A percentile compares a stretch with the other conserved stretches of the same genome.
Evolutionary conservation across 1,139 yeast genomes (phyloP).

Genomic region (Zygosaccharomyces sapae): DNA sequence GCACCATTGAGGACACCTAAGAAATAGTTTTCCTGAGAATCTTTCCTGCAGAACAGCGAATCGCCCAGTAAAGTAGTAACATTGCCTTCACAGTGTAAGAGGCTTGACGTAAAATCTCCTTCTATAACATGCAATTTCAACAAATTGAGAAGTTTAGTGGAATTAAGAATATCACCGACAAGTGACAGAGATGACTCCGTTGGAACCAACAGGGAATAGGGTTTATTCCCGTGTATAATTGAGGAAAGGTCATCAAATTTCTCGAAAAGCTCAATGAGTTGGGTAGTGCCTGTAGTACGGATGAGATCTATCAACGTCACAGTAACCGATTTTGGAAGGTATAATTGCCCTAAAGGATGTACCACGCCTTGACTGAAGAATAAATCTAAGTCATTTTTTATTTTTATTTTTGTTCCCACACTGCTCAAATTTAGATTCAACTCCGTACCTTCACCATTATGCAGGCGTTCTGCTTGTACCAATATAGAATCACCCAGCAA

Average conservation of each 20-base stretch:
- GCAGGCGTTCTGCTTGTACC: slow-evolving; percentile 12
- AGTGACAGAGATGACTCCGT: slow-evolving; percentile 53
- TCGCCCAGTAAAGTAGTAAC: slow-evolving; percentile 44
- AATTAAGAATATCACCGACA: slow-evolving; percentile 27
- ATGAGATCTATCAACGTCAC: slow-evolving; percentile 59
- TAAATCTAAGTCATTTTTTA: slow-evolving; percentile 55
- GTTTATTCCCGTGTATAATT: slow-evolving; percentile 20
- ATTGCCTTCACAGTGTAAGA: slow-evolving; percentile 44
- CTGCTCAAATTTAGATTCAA: slow-evolving; percentile 23
- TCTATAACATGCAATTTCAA: slow-evolving; percentile 69
- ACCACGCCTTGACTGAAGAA: slow-evolving; percentile 82
- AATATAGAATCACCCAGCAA: slow-evolving; percentile 37
- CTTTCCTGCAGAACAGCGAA: slow-evolving; percentile 44
- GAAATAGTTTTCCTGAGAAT: slow-evolving; percentile 38
- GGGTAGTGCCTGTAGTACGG: slow-evolving; percentile 47
- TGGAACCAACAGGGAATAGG: slow-evolving; percentile 73
- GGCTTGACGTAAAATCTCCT: slow-evolving; percentile 42
- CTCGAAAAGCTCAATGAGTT: slow-evolving; percentile 49
- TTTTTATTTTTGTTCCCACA: slow-evolving; percentile 31
- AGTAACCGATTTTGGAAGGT: slow-evolving; percentile 54
- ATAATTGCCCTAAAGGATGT: slow-evolving; percentile 58
- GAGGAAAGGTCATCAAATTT: slow-evolving; percentile 27
- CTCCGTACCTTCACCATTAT: slow-evolving; percentile 6
- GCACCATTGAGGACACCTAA: slow-evolving; percentile 41
- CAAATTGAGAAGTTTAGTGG: slow-evolving; percentile 47